Evolutionary conservation across 2,329 filamentous ascomycete genomes (phyloP).

Genomic region (Colletotrichum sp.): DNA sequence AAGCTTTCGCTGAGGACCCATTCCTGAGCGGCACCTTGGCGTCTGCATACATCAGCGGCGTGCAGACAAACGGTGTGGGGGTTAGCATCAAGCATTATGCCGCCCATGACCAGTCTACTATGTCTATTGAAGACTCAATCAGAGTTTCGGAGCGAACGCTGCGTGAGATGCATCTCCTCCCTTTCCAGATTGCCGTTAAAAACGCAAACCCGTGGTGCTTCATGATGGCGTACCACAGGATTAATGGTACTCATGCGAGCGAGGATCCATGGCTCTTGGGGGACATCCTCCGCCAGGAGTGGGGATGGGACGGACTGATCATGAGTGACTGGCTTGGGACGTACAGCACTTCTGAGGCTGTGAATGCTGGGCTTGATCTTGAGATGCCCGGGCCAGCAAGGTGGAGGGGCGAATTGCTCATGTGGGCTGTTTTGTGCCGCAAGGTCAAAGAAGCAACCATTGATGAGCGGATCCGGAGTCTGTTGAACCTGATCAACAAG

Average conservation of each 20-base stretch:
- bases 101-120: conserved; percentile 40
- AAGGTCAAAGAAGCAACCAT: conserved; percentile 60
- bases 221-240: conserved; percentile 59
- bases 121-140: conserved; percentile 9
- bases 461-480: conserved; percentile 59
- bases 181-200: conserved; percentile 61
- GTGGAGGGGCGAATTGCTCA: conserved; percentile 53
- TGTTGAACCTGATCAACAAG: conserved; percentile 56
- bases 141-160: conserved; percentile 27
- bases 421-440: conserved; percentile 56
- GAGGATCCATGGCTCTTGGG: conserved; percentile 51
- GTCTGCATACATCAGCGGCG: conserved; percentile 34
- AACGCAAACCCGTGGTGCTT: conserved; percentile 56
- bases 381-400: conserved; percentile 65
- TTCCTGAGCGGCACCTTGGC: background rate
- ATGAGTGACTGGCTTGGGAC: conserved; percentile 67
- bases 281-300: conserved; percentile 57
- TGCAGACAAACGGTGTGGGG: conserved; percentile 43
- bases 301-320: conserved; percentile 60
- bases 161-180: conserved; percentile 61
- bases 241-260: conserved; percentile 31
- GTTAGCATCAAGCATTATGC: conserved; percentile 50
- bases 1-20: background rate
- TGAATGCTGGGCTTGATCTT: conserved; percentile 58
- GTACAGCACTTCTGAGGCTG: conserved; percentile 56